phyloP scores from a whole-genome alignment of 2,329 filamentous ascomycete genomes.

The Claviceps arundinis region DNA sequence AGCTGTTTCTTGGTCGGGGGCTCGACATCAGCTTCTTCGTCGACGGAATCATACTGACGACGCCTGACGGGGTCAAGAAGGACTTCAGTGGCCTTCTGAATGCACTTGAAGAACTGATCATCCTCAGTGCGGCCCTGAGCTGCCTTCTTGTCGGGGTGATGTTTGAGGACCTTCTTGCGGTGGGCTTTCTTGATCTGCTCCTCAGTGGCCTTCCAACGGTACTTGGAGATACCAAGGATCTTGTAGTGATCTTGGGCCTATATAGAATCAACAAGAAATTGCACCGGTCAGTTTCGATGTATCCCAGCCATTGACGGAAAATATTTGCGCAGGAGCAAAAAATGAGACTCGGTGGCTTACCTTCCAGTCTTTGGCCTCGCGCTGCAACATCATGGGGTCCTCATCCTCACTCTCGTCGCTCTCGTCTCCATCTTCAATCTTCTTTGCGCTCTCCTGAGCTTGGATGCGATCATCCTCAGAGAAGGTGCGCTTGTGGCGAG shows the following conservation, averaged over 20 bases:
- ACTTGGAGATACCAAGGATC: conserved; percentile 82
- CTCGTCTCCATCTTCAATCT: conserved; percentile 80
- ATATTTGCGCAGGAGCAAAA: too few species aligned
- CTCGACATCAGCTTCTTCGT: conserved; percentile 84
- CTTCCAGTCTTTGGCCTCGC: conserved; percentile 99
- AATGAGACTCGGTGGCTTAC: conserved; percentile 31
- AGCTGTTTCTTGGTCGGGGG: conserved; percentile 86
- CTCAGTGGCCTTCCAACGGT: conserved; percentile 84
- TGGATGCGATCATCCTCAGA: conserved; percentile 97
- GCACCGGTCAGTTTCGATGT: background rate
- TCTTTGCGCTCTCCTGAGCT: conserved; percentile 88
- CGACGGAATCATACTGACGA: conserved; percentile 91
- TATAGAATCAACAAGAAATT: background rate
- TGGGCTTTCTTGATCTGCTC: conserved; percentile 98
- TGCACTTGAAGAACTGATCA: conserved; percentile 99
- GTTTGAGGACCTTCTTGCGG: conserved; percentile 98
- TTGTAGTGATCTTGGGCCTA: conserved; percentile 96
- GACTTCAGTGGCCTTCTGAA: conserved; percentile 93
- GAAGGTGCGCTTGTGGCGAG: conserved; percentile 93
- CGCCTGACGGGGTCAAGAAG: conserved; percentile 85
- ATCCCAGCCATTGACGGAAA: background rate
- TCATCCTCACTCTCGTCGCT: conserved; percentile 89
- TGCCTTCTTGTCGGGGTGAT: conserved; percentile 98
- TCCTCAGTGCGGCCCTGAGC: conserved; percentile 77
- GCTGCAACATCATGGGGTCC: conserved; percentile 79